phyloP scores from a whole-genome alignment of 1,284 basidiomycete genomes.

The Jaminaea rosea region DNA sequence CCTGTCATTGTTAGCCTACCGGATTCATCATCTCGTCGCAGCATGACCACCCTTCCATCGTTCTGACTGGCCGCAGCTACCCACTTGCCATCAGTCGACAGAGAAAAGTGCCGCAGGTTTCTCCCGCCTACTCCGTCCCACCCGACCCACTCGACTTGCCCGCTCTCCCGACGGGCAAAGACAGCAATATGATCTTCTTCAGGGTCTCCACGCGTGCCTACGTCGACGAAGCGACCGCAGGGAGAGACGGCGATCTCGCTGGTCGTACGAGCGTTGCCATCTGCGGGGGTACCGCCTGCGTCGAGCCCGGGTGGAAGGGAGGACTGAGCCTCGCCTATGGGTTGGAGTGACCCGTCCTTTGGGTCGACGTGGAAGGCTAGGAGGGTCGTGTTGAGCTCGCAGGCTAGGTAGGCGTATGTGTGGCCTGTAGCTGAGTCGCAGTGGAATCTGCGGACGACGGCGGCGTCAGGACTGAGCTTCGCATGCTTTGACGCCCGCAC shows the following conservation, averaged over 20 bases:
- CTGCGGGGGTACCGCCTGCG: constrained; percentile 12
- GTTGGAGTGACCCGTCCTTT: constrained; percentile 7
- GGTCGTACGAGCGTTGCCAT: constrained; percentile 16
- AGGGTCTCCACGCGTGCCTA: constrained; percentile 21
- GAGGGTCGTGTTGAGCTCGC: constrained; percentile 25
- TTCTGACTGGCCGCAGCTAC: constrained; percentile 26
- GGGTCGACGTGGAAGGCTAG: constrained; percentile 14
- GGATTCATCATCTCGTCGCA: constrained; percentile 9
- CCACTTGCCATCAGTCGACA: constrained; percentile 15
- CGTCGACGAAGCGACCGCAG: constrained; percentile 23
- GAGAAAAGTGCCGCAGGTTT: constrained; percentile 17
- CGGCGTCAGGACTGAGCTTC: too few species aligned
- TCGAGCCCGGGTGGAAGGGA: constrained; percentile 21
- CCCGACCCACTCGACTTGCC: constrained; percentile 13
- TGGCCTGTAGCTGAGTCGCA: background rate
- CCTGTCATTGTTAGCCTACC: constrained; percentile 13
- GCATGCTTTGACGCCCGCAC: too few species aligned
- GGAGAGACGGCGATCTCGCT: constrained; percentile 30
- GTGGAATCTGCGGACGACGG: too few species aligned
- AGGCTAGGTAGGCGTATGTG: constrained; percentile 22
- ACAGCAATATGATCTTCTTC: constrained; percentile 28
- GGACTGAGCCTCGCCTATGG: constrained; percentile 12
- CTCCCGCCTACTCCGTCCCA: constrained; percentile 24
- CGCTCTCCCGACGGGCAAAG: constrained; percentile 12
- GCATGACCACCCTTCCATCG: constrained; percentile 20